Base-by-base conservation (phyloP, 768 basidiomycete genomes). In the Kwoniella pini region DNA sequence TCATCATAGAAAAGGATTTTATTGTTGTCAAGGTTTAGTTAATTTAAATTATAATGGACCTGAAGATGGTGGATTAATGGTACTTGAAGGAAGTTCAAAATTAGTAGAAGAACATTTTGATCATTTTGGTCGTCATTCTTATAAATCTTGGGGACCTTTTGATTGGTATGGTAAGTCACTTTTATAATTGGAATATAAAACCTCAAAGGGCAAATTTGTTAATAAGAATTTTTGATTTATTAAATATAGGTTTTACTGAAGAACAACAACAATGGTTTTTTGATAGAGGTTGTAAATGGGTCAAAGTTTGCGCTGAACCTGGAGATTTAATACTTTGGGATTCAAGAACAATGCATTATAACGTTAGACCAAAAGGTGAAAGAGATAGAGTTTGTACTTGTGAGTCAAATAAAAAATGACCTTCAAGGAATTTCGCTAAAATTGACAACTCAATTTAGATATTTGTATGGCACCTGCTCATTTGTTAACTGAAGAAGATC, bases 251-350 rank as follows among this genome's bases (percentile, higher is more conserved):
- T 6, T 76, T 67, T 62, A 65, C 63, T 53, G 71, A 70, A 15
- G 50, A 62, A 6, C 63, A 68, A 27, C 60, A 70, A 40, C 49
- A 69, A 44, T 77, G 76, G 76, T 66, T 77, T 54, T 48, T 55
- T 21, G 69, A 69, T 26, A 42, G 56, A 36, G 76, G 76, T 3
- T 74, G 62, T 56, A 63, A 74, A 42, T 74, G 64, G 64, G 56
- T 63, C 51, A 77, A 77, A 63, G 67, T 73, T 36, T 59, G 55
- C 36, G 62, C 62, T 31, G 72, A 65, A 1, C 72, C 76, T 0
- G 76, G 76, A 17, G 76, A 75, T 38, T 57, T 78, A 27, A 67
- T 77, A 57, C 57, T 78, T 10, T 79, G 77, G 73, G 68, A 77
- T 54, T 53, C 54, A 21, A 39, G 64, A 21, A 66, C 64, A 1